Evolutionary conservation across 768 basidiomycete genomes (phyloP).

Genomic region (Cyathus striatus): DNA sequence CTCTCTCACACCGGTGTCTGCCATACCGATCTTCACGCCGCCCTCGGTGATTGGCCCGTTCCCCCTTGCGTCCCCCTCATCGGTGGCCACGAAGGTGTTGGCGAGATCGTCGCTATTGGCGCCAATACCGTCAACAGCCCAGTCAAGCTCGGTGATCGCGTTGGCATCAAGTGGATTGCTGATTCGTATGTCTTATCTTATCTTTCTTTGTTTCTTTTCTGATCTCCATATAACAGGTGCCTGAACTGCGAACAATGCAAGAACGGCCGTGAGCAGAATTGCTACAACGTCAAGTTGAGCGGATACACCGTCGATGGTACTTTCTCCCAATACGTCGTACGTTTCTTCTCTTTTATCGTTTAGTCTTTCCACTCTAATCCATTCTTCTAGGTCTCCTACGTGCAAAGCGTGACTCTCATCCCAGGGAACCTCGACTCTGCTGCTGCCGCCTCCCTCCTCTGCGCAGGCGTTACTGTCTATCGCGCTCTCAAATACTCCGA

Average conservation of each 20-base stretch:
- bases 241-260: constrained; percentile 73
- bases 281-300: constrained; percentile 50
- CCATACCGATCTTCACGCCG: constrained; percentile 79
- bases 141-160: constrained; percentile 74
- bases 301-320: constrained; percentile 79
- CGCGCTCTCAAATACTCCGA: constrained; percentile 75
- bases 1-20: constrained; percentile 80
- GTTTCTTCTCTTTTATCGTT: constrained; percentile 9
- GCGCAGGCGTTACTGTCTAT: constrained; percentile 83
- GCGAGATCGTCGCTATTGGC: constrained; percentile 76
- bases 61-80: constrained; percentile 60
- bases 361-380: not conserved
- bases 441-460: constrained; percentile 71
- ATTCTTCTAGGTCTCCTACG: constrained; percentile 50
- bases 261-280: constrained; percentile 71
- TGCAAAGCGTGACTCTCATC: constrained; percentile 73
- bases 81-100: constrained; percentile 85
- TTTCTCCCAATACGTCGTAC: constrained; percentile 63
- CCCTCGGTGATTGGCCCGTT: constrained; percentile 77
- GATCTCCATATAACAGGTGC: constrained; percentile 31
- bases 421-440: constrained; percentile 63
- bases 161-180: constrained; percentile 82
- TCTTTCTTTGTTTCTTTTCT: no score
- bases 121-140: constrained; percentile 51
- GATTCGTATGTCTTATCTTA: constrained; percentile 39